A percentile compares a stretch with the other conserved stretches of the same genome.
These are phyloP conservation scores for Betula pendula DNA, from an alignment of 306 rosid species.

Conservation along the genomic window DNA sequence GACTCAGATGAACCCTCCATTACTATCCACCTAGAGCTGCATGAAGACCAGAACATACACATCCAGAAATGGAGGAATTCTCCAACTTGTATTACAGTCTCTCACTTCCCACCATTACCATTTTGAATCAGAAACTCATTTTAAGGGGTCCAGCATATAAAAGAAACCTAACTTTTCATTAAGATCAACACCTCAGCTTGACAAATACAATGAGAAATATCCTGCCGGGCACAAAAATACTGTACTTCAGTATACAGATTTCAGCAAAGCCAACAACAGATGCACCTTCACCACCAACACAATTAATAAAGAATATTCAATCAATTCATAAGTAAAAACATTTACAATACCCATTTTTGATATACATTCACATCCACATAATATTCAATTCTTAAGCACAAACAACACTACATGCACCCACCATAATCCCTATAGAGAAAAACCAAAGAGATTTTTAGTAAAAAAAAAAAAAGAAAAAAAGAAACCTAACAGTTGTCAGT, in stretches of 20 bases:
- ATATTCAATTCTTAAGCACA: too few species aligned
- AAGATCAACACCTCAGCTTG: constrained; percentile 34
- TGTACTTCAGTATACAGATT: constrained; percentile 23
- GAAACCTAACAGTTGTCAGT: too few species aligned
- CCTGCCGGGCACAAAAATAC: constrained; percentile 43
- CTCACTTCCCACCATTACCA: constrained; percentile 47
- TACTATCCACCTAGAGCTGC: constrained; percentile 58
- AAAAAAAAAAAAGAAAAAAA: too few species aligned
- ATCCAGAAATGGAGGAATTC: constrained; percentile 41
- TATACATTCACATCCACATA: too few species aligned
- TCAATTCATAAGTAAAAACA: background rate
- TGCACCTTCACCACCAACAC: constrained; percentile 15
- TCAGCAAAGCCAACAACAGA: constrained; percentile 13
- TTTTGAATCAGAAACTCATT: constrained; percentile 46
- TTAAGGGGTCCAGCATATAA: constrained; percentile 6
- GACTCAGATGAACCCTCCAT: constrained; percentile 86
- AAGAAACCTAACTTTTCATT: constrained; percentile 22
- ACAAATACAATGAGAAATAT: constrained; percentile 28
- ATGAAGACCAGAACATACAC: constrained; percentile 42
- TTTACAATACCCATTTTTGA: too few species aligned
- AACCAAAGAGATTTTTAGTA: too few species aligned
- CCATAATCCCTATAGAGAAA: too few species aligned
- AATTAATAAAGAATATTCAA: background rate
- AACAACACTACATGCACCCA: too few species aligned
- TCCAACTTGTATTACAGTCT: constrained; percentile 40